phyloP scores from a whole-genome alignment of 2,329 filamentous ascomycete genomes.

The Verticillium nonalfalfae region DNA sequence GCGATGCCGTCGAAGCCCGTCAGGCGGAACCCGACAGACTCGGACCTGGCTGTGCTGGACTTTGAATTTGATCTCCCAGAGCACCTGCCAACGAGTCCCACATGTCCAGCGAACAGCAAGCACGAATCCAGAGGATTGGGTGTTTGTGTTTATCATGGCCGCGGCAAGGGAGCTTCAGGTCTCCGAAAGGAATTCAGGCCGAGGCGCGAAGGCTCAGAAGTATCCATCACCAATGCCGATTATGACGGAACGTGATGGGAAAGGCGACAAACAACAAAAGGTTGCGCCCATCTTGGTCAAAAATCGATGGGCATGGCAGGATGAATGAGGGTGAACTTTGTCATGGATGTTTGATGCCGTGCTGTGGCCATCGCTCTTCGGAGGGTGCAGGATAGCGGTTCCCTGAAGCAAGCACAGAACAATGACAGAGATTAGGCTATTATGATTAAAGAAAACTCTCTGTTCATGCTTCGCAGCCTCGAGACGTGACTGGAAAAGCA shows the following conservation, averaged over 20 bases:
- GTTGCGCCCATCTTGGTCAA: background rate
- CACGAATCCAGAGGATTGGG: conserved; percentile 37
- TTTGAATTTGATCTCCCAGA: conserved; percentile 46
- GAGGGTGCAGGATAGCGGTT: too few relatives aligned
- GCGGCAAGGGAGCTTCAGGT: conserved; percentile 15
- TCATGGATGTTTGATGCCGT: too few relatives aligned
- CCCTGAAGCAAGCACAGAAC: too few relatives aligned
- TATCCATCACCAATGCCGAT: conserved; percentile 7
- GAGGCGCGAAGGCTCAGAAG: conserved; percentile 9
- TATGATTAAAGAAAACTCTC: too few relatives aligned
- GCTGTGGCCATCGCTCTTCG: too few relatives aligned
- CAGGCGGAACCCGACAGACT: conserved; percentile 12
- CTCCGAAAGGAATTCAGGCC: conserved; percentile 2
- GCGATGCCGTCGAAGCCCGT: conserved; percentile 15
- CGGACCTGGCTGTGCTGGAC: conserved; percentile 3
- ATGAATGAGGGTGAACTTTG: too few relatives aligned
- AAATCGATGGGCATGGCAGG: too few relatives aligned
- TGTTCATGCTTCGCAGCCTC: too few relatives aligned
- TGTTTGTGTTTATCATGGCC: conserved; percentile 44
- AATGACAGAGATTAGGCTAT: too few relatives aligned
- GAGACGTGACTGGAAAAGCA: too few relatives aligned
- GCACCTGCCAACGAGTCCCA: conserved; percentile 42
- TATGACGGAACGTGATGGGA: background rate
- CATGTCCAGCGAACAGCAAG: conserved; percentile 42
- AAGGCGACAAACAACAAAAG: background rate